Base-by-base conservation (phyloP, 495 filamentous ascomycete species). In the Penicillium canariense region DNA sequence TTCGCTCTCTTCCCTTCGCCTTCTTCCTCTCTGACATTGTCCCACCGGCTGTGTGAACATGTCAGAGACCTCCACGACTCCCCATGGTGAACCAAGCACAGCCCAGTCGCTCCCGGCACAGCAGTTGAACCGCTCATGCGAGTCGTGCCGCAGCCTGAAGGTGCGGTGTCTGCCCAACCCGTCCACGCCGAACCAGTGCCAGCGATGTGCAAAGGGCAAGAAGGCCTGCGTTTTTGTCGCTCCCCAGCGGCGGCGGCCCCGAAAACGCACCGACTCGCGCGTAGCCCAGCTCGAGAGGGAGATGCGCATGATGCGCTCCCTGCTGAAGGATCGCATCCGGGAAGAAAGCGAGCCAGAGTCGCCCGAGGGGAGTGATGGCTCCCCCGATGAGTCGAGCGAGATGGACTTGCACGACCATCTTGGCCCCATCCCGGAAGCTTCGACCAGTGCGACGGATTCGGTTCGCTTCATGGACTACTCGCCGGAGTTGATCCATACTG, bases 201-300 rank as follows among this genome's bases (percentile, higher is more conserved):
- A 86, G 65, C 81, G 91, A 60, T 96, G 91, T 68, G 81, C 80
- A 9, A 95, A 92, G 66, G 87, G 89, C 3, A 81, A 81, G 45
- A 79, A 90, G 17, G 63, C 77, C 38, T 96, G 91, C 55, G 67
- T 94, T 47, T 87, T 93, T 48, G 90, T 90, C 39, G 83, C 84
- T 20, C 89, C 89, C 3, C 89, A 84, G 25, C 75, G 88, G 31
- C 92, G 91, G 66, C 76, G 90, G 32, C 88, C 89, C 64, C 73
- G 73, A 14, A 93, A 91, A 73, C 90, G 93, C 70, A 88, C 87
- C 20, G 91, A 95, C 64, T 88, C 83, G 36, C 80, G 90, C 14
- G 90, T 96, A 8, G 87, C 90, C 4, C 90, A 96, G 72, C 76
- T 96, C 23, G 91, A 96, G 70, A 90, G 84, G 73, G 93, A 91